Percentiles rank a stretch among this genome's conserved stretches.
Evolutionary conservation across 176 grass and related monocot species (phyloP).

Genomic region (Typha latifolia): DNA sequence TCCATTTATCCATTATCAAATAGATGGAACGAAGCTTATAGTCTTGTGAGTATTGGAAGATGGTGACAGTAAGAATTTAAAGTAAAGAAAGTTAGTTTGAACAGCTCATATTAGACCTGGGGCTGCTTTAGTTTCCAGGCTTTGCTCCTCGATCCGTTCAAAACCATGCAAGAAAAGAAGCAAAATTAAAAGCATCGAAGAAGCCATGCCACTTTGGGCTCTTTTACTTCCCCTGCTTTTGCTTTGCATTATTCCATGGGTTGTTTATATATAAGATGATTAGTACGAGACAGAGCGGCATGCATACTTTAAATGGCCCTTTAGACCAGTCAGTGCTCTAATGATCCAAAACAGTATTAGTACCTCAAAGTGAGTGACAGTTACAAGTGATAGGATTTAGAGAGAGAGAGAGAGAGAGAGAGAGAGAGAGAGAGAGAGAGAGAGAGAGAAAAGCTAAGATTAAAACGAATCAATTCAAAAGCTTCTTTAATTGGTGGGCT

Average conservation of each 20-base stretch:
- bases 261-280: background rate
- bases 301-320: background rate
- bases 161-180: conserved; percentile 2
- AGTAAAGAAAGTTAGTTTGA: background rate
- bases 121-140: background rate
- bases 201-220: background rate
- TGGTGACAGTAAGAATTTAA: no score
- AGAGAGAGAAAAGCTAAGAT: background rate
- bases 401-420: background rate
- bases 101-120: background rate
- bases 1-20: no score
- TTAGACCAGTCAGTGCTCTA: conserved; percentile 5
- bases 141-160: conserved; percentile 2
- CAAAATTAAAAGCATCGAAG: background rate
- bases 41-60: no score
- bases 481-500: conserved; percentile 2
- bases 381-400: background rate
- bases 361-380: no score
- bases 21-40: no score
- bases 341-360: background rate
- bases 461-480: background rate
- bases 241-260: background rate
- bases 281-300: background rate
- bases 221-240: background rate
- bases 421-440: conserved; percentile 1